Percentiles rank a stretch among this genome's conserved stretches.
These are phyloP conservation scores for Xylariomycetidae sp. DNA, from an alignment of 2,329 filamentous ascomycete genomes.

Conservation along the genomic window DNA sequence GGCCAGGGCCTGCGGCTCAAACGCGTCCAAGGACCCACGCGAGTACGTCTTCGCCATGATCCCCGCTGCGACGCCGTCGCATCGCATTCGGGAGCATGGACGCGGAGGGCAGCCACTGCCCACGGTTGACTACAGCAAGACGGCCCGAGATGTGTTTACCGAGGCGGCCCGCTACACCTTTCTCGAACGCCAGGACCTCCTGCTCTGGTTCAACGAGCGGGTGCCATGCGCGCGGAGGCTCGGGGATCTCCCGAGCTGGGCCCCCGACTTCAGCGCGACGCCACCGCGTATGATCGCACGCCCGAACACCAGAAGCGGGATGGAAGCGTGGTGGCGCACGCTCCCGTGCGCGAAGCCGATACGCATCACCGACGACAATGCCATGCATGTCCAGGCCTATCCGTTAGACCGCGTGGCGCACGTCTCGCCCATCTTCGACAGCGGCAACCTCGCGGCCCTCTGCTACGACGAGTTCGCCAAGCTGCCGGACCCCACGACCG, in stretches of 20 bases:
- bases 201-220: slow-evolving; percentile 14
- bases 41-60: slow-evolving; percentile 18
- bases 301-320: slow-evolving; percentile 6
- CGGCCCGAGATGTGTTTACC: slow-evolving; percentile 12
- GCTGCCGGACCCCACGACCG: slow-evolving; percentile 3
- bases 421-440: slow-evolving; percentile 16
- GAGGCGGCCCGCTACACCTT: slow-evolving; percentile 16
- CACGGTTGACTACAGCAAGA: slow-evolving; percentile 15
- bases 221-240: slow-evolving; percentile 11
- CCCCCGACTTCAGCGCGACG: slow-evolving; percentile 14
- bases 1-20: slow-evolving; percentile 14
- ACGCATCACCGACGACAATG: slow-evolving; percentile 6
- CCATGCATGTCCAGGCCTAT: slow-evolving; percentile 11
- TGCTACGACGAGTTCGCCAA: slow-evolving; percentile 13
- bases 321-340: slow-evolving; percentile 14
- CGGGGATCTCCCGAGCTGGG: slow-evolving; percentile 17
- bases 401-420: slow-evolving; percentile 15
- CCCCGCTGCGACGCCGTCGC: slow-evolving; percentile 13
- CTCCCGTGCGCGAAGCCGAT: slow-evolving; percentile 11
- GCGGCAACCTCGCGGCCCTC: slow-evolving; percentile 12
- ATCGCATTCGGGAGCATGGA: slow-evolving; percentile 7
- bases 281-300: neutral
- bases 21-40: slow-evolving; percentile 11
- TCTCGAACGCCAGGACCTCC: slow-evolving; percentile 18
- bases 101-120: slow-evolving; percentile 15